These are phyloP conservation scores for Ploettnerulaceae sp. DNA, from an alignment of 2,329 filamentous ascomycete genomes.

Conservation along the genomic window DNA sequence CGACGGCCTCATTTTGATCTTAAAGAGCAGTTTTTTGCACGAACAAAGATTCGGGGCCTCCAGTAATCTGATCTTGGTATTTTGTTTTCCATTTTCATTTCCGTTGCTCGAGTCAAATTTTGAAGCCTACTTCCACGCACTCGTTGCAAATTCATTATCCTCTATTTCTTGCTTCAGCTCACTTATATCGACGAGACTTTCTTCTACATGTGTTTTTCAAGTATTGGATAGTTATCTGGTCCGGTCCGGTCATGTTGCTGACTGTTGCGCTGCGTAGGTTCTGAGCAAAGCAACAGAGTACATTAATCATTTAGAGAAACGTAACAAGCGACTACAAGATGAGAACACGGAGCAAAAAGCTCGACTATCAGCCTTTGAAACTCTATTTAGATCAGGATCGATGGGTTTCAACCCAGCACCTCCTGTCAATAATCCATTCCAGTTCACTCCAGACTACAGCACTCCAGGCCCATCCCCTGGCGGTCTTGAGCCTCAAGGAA, in stretches of 20 bases:
- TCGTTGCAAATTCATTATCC: too few relatives aligned
- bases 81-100: too few relatives aligned
- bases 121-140: too few relatives aligned
- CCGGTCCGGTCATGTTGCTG: background rate
- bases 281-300: slow-evolving; percentile 95
- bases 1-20: too few relatives aligned
- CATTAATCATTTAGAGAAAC: slow-evolving; percentile 87
- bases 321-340: slow-evolving; percentile 74
- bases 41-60: background rate
- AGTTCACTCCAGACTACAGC: slow-evolving; percentile 29
- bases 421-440: slow-evolving; percentile 39
- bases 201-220: too few relatives aligned
- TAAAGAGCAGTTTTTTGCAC: too few relatives aligned
- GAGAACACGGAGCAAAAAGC: slow-evolving; percentile 78
- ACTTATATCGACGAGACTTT: too few relatives aligned
- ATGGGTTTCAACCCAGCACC: slow-evolving; percentile 52
- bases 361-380: slow-evolving; percentile 69
- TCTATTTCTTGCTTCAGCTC: too few relatives aligned
- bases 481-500: slow-evolving; percentile 44
- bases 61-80: too few relatives aligned
- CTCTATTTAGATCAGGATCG: slow-evolving; percentile 73
- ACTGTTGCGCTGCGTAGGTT: slow-evolving; percentile 37
- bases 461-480: slow-evolving; percentile 29
- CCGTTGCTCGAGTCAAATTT: too few relatives aligned
- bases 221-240: too few relatives aligned